Conservation (phyloP, 2,329 filamentous ascomycete genomes). For the Fusarium abutilonis region DNA sequence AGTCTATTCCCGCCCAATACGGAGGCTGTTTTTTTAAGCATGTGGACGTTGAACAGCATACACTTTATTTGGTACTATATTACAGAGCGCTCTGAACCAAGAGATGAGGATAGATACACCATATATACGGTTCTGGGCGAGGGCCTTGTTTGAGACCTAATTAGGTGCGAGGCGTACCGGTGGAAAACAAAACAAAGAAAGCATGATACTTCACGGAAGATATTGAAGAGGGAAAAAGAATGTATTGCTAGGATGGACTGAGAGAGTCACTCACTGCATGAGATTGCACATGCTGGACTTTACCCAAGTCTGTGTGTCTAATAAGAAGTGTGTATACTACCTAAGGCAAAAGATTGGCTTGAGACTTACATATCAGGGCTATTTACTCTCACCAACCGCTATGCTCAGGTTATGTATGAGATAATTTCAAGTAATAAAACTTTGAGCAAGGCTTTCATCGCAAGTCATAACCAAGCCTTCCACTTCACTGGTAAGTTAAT, state of each 20-base stretch:
- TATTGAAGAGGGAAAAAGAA: not conserved
- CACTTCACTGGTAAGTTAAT: too few relatives aligned
- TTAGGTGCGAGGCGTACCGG: conserved; percentile 36
- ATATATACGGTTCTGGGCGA: conserved; percentile 6
- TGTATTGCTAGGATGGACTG: not conserved
- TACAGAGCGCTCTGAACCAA: not conserved
- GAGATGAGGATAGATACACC: conserved; percentile 1
- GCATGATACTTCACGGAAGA: conserved; percentile 20
- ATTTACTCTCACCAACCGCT: not conserved
- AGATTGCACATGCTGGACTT: not conserved
- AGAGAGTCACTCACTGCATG: not conserved
- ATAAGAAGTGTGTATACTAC: not conserved
- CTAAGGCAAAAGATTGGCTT: not conserved
- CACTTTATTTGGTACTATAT: not conserved
- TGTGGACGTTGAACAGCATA: conserved; percentile 21
- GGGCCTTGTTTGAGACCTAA: conserved; percentile 12
- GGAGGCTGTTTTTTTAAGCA: conserved; percentile 2
- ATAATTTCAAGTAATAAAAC: not conserved
- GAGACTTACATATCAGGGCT: not conserved
- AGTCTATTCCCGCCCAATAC: conserved; percentile 10
- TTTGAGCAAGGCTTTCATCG: not conserved
- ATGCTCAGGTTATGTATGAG: not conserved
- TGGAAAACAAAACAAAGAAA: conserved; percentile 4
- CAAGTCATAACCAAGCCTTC: too few relatives aligned
- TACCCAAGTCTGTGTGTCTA: not conserved